Conservation (phyloP, 1,284 basidiomycete genomes). For the Boletus holoroseus region DNA sequence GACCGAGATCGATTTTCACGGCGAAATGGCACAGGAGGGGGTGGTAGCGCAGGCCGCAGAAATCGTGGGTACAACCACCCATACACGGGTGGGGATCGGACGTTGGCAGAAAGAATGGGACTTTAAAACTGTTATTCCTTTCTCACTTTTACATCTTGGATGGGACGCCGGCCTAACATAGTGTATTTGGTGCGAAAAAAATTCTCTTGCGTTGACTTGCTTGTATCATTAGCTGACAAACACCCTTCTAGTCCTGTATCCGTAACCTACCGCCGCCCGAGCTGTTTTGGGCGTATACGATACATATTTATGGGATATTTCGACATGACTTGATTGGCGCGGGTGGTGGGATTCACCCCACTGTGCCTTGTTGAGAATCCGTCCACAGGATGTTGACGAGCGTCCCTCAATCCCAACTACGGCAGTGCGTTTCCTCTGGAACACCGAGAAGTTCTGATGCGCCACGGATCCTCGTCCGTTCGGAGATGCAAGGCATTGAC, state of each 20-base stretch:
- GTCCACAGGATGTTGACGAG: not conserved
- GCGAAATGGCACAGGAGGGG: conserved; percentile 32
- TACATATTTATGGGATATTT: conserved; percentile 26
- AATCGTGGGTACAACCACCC: conserved; percentile 31
- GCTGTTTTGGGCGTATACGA: conserved; percentile 18
- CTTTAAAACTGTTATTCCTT: conserved; percentile 38
- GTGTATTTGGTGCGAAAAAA: conserved; percentile 44
- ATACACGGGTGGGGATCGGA: conserved; percentile 54
- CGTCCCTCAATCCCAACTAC: not conserved
- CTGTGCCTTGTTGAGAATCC: not conserved
- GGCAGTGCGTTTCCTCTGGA: not conserved
- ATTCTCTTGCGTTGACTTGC: conserved; percentile 5
- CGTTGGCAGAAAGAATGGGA: conserved; percentile 75
- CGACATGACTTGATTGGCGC: not conserved
- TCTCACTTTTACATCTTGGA: conserved; percentile 21
- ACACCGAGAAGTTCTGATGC: not conserved
- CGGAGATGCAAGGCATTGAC: not conserved
- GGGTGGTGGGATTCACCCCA: not conserved
- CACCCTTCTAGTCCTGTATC: conserved; percentile 29
- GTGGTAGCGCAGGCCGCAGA: conserved; percentile 26
- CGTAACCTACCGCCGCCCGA: conserved; percentile 21
- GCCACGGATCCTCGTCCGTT: conserved; percentile 9
- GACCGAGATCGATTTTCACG: conserved; percentile 35
- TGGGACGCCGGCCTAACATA: conserved; percentile 23
- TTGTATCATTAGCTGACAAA: conserved; percentile 33